Conservation (phyloP, 768 basidiomycete genomes). For the Calvatia gigantea region DNA sequence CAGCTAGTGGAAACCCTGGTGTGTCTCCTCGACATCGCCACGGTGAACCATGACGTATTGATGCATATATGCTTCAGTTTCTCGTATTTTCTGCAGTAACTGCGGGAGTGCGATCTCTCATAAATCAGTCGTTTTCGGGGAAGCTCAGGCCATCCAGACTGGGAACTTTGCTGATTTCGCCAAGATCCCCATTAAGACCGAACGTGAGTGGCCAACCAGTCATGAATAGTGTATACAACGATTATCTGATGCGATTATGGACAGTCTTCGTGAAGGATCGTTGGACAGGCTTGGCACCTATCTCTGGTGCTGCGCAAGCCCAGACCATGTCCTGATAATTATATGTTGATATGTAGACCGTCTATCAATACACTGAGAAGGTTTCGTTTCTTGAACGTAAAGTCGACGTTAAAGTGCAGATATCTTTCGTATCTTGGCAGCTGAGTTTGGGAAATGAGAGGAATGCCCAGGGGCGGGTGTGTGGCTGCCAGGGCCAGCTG, state of each 20-base stretch:
- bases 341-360: not conserved
- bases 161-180: conserved; percentile 32
- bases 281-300: conserved; percentile 22
- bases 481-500: too few species aligned
- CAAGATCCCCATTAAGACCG: conserved; percentile 25
- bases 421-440: too few species aligned
- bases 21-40: not conserved
- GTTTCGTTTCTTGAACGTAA: not conserved
- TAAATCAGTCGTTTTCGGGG: conserved; percentile 29
- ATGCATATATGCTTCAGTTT: conserved; percentile 18
- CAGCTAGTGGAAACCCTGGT: conserved; percentile 32
- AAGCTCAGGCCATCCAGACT: conserved; percentile 33
- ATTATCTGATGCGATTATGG: not conserved
- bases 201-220: conserved; percentile 24
- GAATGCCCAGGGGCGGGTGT: too few species aligned
- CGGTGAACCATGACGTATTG: not conserved
- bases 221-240: not conserved
- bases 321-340: conserved; percentile 9
- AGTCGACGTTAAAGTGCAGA: too few species aligned
- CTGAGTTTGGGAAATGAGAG: too few species aligned
- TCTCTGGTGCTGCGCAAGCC: conserved; percentile 24
- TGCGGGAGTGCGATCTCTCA: conserved; percentile 37
- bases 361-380: not conserved
- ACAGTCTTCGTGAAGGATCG: conserved; percentile 34
- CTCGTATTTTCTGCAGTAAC: conserved; percentile 34